These are phyloP conservation scores for Millerozyma miso DNA, from an alignment of 805 yeast genomes.

Conservation along the genomic window DNA sequence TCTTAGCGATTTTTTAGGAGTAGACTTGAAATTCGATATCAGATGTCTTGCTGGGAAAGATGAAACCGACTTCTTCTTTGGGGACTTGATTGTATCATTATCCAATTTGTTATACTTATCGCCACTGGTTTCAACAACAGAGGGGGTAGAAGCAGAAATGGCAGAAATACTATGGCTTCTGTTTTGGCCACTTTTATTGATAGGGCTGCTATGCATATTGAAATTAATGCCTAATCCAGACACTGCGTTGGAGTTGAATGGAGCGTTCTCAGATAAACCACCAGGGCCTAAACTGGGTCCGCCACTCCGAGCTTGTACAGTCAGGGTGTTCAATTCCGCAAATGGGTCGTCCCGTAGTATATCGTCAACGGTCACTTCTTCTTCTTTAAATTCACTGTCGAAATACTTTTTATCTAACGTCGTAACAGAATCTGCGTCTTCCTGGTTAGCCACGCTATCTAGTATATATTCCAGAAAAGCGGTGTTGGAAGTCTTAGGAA, in stretches of 20 bases:
- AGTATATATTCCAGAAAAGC: neutral
- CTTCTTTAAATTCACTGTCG: neutral
- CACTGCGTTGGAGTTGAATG: neutral
- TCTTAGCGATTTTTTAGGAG: slow-evolving; percentile 7
- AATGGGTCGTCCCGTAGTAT: slow-evolving; percentile 13
- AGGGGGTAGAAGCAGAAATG: neutral
- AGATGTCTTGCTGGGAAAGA: neutral
- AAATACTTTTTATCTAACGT: neutral
- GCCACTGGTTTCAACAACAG: neutral
- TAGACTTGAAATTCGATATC: slow-evolving; percentile 3
- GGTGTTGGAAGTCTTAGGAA: neutral
- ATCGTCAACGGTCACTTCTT: slow-evolving; percentile 13
- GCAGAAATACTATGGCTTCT: neutral
- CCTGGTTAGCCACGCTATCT: neutral
- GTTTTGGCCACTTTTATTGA: neutral
- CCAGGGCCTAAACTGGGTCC: neutral
- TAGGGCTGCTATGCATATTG: neutral
- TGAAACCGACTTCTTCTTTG: slow-evolving; percentile 5
- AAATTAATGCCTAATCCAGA: neutral
- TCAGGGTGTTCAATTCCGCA: slow-evolving; percentile 3
- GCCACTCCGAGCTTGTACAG: neutral
- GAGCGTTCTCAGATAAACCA: neutral
- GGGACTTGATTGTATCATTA: neutral
- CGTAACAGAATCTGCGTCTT: neutral
- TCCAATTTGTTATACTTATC: neutral